Evolutionary conservation across 2,329 filamentous ascomycete species (phyloP).

Genomic region (Cladophialophora chaetospira): DNA sequence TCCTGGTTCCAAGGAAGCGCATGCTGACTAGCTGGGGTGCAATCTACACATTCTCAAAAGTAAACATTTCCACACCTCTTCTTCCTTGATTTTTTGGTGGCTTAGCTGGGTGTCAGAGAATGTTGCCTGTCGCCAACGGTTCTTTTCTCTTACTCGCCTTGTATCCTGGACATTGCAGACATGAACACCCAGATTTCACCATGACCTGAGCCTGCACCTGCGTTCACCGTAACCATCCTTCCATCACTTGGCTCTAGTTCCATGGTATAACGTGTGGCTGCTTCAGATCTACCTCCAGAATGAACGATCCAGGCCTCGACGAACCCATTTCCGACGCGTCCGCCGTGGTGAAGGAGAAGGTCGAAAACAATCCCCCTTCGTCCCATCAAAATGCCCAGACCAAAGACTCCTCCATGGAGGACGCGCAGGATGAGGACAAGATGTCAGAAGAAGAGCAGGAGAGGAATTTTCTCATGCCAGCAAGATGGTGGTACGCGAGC

Average conservation of each 20-base stretch:
- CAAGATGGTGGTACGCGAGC: conserved; percentile 62
- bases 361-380: conserved; percentile 36
- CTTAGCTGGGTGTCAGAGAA: too few species aligned
- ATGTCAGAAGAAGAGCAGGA: conserved; percentile 31
- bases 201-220: too few species aligned
- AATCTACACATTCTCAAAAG: background rate
- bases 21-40: background rate
- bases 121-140: too few species aligned
- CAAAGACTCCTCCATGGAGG: background rate
- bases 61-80: background rate
- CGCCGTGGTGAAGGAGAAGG: conserved; percentile 47
- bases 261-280: too few species aligned
- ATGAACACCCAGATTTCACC: too few species aligned
- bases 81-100: too few species aligned
- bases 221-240: too few species aligned
- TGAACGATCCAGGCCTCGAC: conserved; percentile 59
- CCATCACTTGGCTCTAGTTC: too few species aligned
- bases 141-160: too few species aligned
- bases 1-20: conserved; percentile 1
- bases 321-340: conserved; percentile 51
- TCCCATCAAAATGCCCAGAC: conserved; percentile 12
- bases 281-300: too few species aligned
- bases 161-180: too few species aligned
- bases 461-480: conserved; percentile 34
- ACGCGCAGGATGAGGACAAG: conserved; percentile 8